Evolutionary conservation across 2,329 filamentous ascomycete species (phyloP).

Genomic region (Trichoderma simmonsii): DNA sequence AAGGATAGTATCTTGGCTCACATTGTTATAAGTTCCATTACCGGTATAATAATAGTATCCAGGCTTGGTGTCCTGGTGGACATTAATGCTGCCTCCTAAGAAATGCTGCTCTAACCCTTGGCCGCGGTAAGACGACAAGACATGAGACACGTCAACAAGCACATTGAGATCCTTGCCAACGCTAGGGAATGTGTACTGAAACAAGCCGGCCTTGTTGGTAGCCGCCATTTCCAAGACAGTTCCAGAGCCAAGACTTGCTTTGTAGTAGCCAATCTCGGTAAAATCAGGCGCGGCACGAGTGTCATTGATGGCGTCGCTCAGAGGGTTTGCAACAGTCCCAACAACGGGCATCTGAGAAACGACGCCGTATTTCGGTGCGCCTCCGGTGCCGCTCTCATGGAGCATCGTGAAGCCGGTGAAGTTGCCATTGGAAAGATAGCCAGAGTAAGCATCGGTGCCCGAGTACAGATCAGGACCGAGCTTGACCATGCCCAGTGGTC

Average conservation of each 20-base stretch:
- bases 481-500: conserved; percentile 49
- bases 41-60: conserved; percentile 51
- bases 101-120: conserved; percentile 61
- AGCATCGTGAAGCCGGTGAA: conserved; percentile 62
- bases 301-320: conserved; percentile 54
- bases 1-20: conserved; percentile 25
- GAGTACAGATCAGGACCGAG: conserved; percentile 49
- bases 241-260: conserved; percentile 51
- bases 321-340: conserved; percentile 50
- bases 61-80: conserved; percentile 42
- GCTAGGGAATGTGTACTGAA: conserved; percentile 57
- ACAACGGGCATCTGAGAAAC: conserved; percentile 57
- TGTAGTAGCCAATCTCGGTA: conserved; percentile 61
- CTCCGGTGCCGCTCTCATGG: conserved; percentile 65
- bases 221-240: conserved; percentile 57
- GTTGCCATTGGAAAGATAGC: conserved; percentile 48
- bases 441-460: conserved; percentile 51
- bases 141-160: conserved; percentile 64
- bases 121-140: conserved; percentile 60
- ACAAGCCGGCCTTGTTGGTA: conserved; percentile 55
- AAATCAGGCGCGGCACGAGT: conserved; percentile 49
- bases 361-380: conserved; percentile 67
- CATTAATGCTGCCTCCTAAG: conserved; percentile 54
- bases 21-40: conserved; percentile 61
- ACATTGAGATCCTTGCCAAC: conserved; percentile 41